Conservation (phyloP, 1,139 yeast genomes). For the Candida glucosophila region DNA sequence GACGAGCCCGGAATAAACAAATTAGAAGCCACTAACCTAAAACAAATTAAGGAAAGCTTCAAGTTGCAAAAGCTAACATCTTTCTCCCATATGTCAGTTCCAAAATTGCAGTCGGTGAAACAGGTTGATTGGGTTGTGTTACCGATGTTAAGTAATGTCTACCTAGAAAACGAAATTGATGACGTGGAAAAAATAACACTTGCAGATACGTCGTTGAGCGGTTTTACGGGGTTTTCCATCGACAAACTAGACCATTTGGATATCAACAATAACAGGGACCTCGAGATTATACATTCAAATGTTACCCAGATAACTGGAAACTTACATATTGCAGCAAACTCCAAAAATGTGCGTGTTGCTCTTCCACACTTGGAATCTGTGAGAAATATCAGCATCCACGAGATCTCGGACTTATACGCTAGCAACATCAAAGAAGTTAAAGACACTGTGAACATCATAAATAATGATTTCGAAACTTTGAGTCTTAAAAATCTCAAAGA, state of each 20-base stretch:
- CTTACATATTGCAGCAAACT: slow-evolving; percentile 60
- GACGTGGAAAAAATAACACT: slow-evolving; percentile 46
- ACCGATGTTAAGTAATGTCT: slow-evolving; percentile 58
- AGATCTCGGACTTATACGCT: slow-evolving; percentile 41
- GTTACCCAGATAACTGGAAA: slow-evolving; percentile 43
- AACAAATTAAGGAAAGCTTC: slow-evolving; percentile 40
- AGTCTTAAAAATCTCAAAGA: slow-evolving; percentile 44
- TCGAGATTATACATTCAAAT: slow-evolving; percentile 49
- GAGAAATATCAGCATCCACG: slow-evolving; percentile 55
- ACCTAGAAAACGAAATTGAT: slow-evolving; percentile 41
- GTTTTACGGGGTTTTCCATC: slow-evolving; percentile 52
- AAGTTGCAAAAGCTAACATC: slow-evolving; percentile 52
- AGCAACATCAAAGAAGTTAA: slow-evolving; percentile 41
- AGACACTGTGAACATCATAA: slow-evolving; percentile 52
- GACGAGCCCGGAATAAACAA: slow-evolving; percentile 48
- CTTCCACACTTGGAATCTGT: slow-evolving; percentile 52
- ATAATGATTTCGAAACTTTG: slow-evolving; percentile 48
- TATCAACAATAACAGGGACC: slow-evolving; percentile 63
- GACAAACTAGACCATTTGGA: slow-evolving; percentile 45
- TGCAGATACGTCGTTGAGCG: slow-evolving; percentile 63
- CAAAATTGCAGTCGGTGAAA: slow-evolving; percentile 40
- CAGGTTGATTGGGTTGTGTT: slow-evolving; percentile 57
- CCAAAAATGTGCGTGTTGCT: slow-evolving; percentile 44
- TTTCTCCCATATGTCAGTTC: slow-evolving; percentile 47
- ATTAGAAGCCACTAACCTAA: slow-evolving; percentile 44